Base-by-base conservation (phyloP, 1,284 basidiomycete genomes). In the Malassezia japonica region DNA sequence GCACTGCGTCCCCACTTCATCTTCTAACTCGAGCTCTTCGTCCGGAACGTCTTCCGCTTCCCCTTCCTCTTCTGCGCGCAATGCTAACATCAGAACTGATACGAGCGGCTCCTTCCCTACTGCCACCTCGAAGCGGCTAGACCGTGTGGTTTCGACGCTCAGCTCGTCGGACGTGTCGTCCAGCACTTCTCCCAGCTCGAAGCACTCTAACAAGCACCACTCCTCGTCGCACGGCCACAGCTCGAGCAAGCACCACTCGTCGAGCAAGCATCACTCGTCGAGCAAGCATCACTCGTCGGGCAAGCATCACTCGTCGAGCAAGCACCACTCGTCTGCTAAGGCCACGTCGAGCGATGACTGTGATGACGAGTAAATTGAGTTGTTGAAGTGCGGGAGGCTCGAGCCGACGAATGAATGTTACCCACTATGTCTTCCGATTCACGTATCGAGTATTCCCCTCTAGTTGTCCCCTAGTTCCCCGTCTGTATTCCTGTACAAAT, bases 1-100 rank as follows among this genome's bases (percentile, higher is more conserved):
- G 28, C 20, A 36, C 9, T 52, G 50, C 38, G 42, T 52, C 24
- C 50, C 50, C 9, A 52, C 38, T 40, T 40, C 50, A 25, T 36
- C 36, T 27, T 46, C 50, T 40, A 42, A 40, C 49, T 29, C 24
- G 24, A 21, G 28, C 32, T 44, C 38, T 40, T 20, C 48, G 5
- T 38, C 34, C 13, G 21, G 43, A 45, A 18, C 48, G 21, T 23
- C 33, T 18, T 37, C 48, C 6, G 35, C 48, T 27, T 21, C 18
- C n/a, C 44, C 40, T 12, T 36, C 41, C 8, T 44, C 48, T 16
- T 18, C 36, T 32, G 49, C 39, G 34, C 42, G 49, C 28, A 38
- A 39, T 51, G 43, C 43, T 32, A 46, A 42, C 28, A 29, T 28
- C 28, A 40, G 38, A 40, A 40, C 38, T 40, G 27, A 40, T 23